phyloP scores from a whole-genome alignment of 1,139 yeast genomes.

The Geotrichum histeridarum region DNA sequence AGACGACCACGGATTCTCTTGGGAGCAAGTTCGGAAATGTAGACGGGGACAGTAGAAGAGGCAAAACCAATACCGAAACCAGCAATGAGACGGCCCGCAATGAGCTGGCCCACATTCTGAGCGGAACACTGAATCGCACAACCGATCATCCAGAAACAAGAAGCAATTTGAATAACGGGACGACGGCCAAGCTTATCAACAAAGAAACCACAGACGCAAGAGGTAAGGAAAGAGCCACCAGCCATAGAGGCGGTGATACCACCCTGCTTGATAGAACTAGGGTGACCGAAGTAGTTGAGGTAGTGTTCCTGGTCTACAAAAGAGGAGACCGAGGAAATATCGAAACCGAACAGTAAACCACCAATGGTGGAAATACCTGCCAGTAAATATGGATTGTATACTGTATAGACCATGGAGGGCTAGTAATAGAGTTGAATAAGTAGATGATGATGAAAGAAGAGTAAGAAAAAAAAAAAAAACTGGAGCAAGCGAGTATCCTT shows the following conservation, averaged over 20 bases:
- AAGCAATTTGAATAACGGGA: slow-evolving; percentile 69
- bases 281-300: slow-evolving; percentile 38
- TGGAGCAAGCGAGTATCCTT: too few species aligned
- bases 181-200: slow-evolving; percentile 79
- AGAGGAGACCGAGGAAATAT: slow-evolving; percentile 85
- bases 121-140: slow-evolving; percentile 78
- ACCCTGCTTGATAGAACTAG: slow-evolving; percentile 55
- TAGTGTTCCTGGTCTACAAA: slow-evolving; percentile 69
- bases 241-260: slow-evolving; percentile 95
- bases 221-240: slow-evolving; percentile 67
- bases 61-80: slow-evolving; percentile 70
- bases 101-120: slow-evolving; percentile 64
- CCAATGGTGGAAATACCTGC: slow-evolving; percentile 68
- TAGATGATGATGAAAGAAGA: too few species aligned
- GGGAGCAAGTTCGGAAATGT: slow-evolving; percentile 69
- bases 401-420: slow-evolving; percentile 22
- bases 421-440: too few species aligned
- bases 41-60: slow-evolving; percentile 67
- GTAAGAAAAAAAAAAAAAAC: too few species aligned
- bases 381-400: slow-evolving; percentile 38
- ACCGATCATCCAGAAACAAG: slow-evolving; percentile 72
- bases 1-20: slow-evolving; percentile 59
- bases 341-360: slow-evolving; percentile 96
- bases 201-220: slow-evolving; percentile 35
- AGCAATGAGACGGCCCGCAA: slow-evolving; percentile 57